Conservation (phyloP, 2,329 filamentous ascomycete species). For the Claviceps maximensis region DNA sequence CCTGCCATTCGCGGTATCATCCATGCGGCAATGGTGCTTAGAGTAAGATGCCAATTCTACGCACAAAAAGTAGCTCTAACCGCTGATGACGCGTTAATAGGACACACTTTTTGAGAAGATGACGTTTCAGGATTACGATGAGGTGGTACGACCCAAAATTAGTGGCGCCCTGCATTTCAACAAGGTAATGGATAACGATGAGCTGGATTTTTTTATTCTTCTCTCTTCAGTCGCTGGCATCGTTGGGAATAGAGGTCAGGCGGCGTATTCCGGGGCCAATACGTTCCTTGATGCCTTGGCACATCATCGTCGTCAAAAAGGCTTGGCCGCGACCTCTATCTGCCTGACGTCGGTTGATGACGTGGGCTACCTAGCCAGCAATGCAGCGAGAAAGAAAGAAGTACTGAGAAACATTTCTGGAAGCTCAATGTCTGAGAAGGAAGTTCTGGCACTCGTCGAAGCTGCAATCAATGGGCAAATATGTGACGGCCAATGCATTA, state of each 20-base stretch:
- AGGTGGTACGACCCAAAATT: conserved; percentile 38
- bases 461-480: conserved; percentile 35
- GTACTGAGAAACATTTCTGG: conserved; percentile 34
- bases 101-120: conserved; percentile 41
- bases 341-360: conserved; percentile 39
- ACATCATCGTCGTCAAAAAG: conserved; percentile 25
- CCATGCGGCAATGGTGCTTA: conserved; percentile 32
- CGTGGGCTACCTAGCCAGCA: conserved; percentile 30
- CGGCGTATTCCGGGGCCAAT: conserved; percentile 39
- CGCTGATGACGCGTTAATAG: conserved; percentile 6
- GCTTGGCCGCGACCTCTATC: conserved; percentile 32
- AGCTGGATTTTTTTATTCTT: conserved; percentile 41
- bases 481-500: conserved; percentile 33
- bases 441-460: conserved; percentile 40
- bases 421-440: conserved; percentile 37
- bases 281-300: conserved; percentile 24
- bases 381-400: conserved; percentile 27
- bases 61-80: too few relatives aligned
- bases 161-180: conserved; percentile 42
- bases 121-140: conserved; percentile 32
- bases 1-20: conserved; percentile 30
- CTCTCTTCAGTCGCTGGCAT: conserved; percentile 38
- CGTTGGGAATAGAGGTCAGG: conserved; percentile 37
- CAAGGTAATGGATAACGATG: conserved; percentile 23
- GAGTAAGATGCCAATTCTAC: conserved; percentile 8